Percentiles rank a stretch among this genome's conserved stretches.
phyloP scores from a whole-genome alignment of 306 rosid genomes.

The Dalbergia cochinchinensis region DNA sequence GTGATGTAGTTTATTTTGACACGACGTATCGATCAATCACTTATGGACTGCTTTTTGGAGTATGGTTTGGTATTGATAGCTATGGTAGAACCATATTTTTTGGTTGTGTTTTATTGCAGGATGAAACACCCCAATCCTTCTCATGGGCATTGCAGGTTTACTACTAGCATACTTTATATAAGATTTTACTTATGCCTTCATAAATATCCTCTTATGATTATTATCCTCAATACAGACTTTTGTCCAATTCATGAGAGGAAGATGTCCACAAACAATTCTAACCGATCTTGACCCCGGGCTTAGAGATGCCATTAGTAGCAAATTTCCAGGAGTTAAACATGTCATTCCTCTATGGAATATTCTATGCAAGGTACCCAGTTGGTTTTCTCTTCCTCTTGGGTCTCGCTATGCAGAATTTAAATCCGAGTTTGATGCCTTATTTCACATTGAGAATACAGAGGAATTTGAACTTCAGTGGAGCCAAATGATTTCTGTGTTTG shows the following conservation, averaged over 20 bases:
- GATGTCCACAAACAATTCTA: constrained; percentile 86
- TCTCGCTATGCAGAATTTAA: constrained; percentile 83
- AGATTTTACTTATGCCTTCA: constrained; percentile 53
- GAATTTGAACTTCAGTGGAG: constrained; percentile 90
- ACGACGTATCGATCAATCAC: constrained; percentile 79
- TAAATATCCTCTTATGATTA: constrained; percentile 50
- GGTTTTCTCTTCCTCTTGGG: constrained; percentile 83
- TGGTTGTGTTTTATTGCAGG: constrained; percentile 91
- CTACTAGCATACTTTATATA: constrained; percentile 51
- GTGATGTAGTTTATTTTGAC: constrained; percentile 87
- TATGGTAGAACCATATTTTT: constrained; percentile 84
- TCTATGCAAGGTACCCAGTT: constrained; percentile 71
- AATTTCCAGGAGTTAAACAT: constrained; percentile 78
- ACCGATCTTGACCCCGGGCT: constrained; percentile 87
- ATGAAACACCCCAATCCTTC: constrained; percentile 79
- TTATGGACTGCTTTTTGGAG: constrained; percentile 89
- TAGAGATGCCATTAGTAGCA: constrained; percentile 74
- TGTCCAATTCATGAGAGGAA: constrained; percentile 86
- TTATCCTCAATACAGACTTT: constrained; percentile 69
- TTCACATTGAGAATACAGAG: constrained; percentile 74
- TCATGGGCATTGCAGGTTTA: constrained; percentile 97
- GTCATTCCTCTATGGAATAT: constrained; percentile 73
- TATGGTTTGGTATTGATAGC: constrained; percentile 94
- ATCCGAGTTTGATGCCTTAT: constrained; percentile 75
- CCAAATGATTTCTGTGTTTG: constrained; percentile 78